Evolutionary conservation across 2,329 filamentous ascomycete genomes (phyloP), one percentile per base, ranked within the genome.

Genomic region (Hypoxylon sp.): DNA sequence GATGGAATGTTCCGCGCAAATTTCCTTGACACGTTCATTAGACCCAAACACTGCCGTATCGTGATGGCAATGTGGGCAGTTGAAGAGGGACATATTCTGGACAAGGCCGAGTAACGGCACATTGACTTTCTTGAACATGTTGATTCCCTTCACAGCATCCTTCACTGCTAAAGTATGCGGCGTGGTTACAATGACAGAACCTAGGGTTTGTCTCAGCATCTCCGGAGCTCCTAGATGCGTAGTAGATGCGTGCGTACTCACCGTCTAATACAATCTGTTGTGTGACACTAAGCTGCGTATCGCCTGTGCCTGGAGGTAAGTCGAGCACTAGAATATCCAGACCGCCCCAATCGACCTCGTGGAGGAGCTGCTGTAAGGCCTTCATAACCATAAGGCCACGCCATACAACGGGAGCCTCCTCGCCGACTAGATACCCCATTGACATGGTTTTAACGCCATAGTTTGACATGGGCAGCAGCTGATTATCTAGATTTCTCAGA

Each of bases 381-480:
- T 98, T 99, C 86, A 97, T 97, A 13, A 98, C 93, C 95, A 99
- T 98, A 2, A 97, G 87, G 0, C 96, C 96, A 57, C 96, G 90
- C 96, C 96, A 99, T 33, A 96, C 95, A 14, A 99, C 92, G 0
- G 95, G 93, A 4, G 93, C 92, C 10, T 90, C 87, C 72, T 94
- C 91, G 20, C 88, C 89, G 1, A 97, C 90, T 0, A 99, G 86
- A 72, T 97, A 98, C 55, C 96, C 96, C 93, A 99, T 98, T 0
- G 95, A 98, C 96, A 99, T 99, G 61, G 94, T 97, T 81, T 97
- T 97, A 63, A 99, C 88, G 44, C 96, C 96, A 83, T 98, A 98
- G 78, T 97, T 97, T 22, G 92, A 94, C 25, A 99, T 82, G 0
- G 96, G 96, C 1, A 98, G 77, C 2, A 99, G 86, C 75, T 94